These are phyloP conservation scores for Oryza brachyantha DNA, from an alignment of 176 grass and related monocot species.

Conservation along the genomic window DNA sequence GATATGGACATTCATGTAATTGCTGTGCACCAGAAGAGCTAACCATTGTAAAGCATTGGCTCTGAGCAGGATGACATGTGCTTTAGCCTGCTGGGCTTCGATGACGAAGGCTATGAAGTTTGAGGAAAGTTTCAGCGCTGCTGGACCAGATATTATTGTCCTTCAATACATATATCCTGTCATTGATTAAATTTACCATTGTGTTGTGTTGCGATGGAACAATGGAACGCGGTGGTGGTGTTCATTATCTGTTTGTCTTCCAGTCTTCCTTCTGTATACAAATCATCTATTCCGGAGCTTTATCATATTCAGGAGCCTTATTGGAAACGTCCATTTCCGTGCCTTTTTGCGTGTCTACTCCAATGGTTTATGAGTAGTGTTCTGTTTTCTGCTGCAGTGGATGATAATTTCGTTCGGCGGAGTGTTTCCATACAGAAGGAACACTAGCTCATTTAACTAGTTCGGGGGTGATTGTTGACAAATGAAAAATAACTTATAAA, in stretches of 20 bases:
- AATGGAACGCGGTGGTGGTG: background rate
- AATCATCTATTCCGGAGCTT: background rate
- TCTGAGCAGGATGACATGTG: background rate
- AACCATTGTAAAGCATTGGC: conserved; percentile 9
- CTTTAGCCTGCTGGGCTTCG: background rate
- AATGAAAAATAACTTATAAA: too few species aligned
- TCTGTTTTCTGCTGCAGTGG: too few species aligned
- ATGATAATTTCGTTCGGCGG: too few species aligned
- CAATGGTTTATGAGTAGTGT: too few species aligned
- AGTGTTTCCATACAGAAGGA: too few species aligned
- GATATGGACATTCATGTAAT: conserved; percentile 93
- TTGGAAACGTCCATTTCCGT: background rate
- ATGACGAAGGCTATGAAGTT: background rate
- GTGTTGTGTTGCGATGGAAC: background rate
- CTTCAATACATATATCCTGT: background rate
- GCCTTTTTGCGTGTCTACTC: background rate
- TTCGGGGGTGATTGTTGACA: too few species aligned
- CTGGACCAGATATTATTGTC: background rate
- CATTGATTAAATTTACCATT: background rate
- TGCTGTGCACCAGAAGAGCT: conserved; percentile 93
- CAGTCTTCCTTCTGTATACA: background rate
- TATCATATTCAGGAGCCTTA: background rate
- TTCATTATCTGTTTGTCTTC: conserved; percentile 3
- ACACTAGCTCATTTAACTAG: too few species aligned
- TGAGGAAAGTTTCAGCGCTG: background rate